Evolutionary conservation across 352 stramenopile genomes (phyloP), one percentile per base, ranked within the genome.

Genomic region (Plasmopara muralis): DNA sequence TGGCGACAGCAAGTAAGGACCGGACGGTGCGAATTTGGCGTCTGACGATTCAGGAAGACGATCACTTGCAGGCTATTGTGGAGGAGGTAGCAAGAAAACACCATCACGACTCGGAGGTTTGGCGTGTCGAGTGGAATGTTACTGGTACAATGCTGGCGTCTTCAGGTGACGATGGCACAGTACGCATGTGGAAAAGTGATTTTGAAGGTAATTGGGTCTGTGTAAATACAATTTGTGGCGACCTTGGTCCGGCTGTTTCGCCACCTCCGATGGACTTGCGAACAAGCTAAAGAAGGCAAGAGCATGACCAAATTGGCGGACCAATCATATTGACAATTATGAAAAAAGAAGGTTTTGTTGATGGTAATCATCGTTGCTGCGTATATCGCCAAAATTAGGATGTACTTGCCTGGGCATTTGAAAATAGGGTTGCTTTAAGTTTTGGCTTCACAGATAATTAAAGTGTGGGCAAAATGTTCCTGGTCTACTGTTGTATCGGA

Each of bases 121-220:
- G 95, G 95, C 83, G 91, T 35, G 95, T 97, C 46, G 87, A 98
- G 67, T 98, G 93, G 93, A 98, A 98, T 59, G 84, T 98, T 38
- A 97, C 95, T 9, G 95, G 95, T 20, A 98, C 93, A 12, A 96
- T 98, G 58, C 64, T 98, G 43, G 92, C 92, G 29, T 96, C 83
- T 42, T 96, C 84, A 2, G 91, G 95, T 7, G 95, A 98, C 66
- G 86, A 95, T 48, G 94, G 94, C 45, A 93, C 89, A 12, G 87
- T 98, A n/a, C 78, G 91, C 44, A 81, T 98, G 64, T 98, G 91
- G 92, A 96, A 98, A 64, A 87, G 78, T 62, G 87, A 98, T 64
- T 89, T 93, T 52, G 70, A 94, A 31, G 86, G 88, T 44, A 83
- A 88, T 44, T 98, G 93, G 88, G 77, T 89, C 13, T 97, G 83